Conservation (phyloP, 2,329 filamentous ascomycete genomes). For the Pestalotiopsis sp. region DNA sequence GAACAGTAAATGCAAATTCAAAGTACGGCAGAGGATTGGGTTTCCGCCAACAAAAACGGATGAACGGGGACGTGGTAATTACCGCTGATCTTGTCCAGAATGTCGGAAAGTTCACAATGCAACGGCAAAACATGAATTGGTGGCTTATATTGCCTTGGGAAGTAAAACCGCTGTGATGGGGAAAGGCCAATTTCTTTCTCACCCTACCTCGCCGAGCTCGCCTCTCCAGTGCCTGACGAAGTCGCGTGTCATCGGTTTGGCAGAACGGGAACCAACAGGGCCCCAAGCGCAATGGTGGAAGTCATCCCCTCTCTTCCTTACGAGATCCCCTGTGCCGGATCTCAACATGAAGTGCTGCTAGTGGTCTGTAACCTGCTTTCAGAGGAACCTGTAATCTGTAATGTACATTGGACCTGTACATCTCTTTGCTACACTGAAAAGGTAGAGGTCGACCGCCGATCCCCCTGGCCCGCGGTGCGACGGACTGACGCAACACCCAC, state of each 20-base stretch:
- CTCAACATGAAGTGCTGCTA: background rate
- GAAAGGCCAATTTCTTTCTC: no score
- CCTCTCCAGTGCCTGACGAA: no score
- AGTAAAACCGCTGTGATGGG: no score
- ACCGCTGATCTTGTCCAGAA: background rate
- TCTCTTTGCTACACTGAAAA: background rate
- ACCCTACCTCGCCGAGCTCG: no score
- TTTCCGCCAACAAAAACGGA: background rate
- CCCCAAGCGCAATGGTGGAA: no score
- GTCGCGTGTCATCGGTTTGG: no score
- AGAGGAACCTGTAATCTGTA: background rate
- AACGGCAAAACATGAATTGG: no score
- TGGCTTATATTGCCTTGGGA: no score
- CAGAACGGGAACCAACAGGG: no score
- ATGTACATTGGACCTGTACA: background rate
- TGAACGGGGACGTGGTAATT: background rate
- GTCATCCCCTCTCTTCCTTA: background rate
- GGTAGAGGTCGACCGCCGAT: background rate
- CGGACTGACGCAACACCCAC: background rate
- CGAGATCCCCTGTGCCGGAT: background rate
- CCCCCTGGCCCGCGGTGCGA: background rate
- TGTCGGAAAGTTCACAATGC: background rate
- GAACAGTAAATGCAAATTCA: background rate
- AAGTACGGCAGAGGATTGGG: background rate
- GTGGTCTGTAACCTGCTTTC: background rate